These are phyloP conservation scores for Microstegium vimineum DNA, from an alignment of 176 grass and related monocot genomes.

Conservation along the genomic window DNA sequence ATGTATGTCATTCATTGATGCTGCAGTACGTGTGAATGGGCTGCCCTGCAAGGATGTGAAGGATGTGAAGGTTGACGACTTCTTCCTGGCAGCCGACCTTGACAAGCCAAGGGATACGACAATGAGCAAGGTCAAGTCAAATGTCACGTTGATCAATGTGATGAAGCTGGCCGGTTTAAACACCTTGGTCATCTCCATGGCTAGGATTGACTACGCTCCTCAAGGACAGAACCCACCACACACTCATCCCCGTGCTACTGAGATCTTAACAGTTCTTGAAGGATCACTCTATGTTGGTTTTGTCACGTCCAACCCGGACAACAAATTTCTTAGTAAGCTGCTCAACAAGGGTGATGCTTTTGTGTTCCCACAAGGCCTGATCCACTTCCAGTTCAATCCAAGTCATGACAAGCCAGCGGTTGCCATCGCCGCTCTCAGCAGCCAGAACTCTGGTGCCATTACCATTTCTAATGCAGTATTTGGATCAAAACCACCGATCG, in stretches of 20 bases:
- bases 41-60: conserved; percentile 14
- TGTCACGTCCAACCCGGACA: not conserved
- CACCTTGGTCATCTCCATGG: conserved; percentile 32
- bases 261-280: conserved; percentile 28
- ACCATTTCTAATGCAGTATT: conserved; percentile 1
- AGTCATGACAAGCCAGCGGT: not conserved
- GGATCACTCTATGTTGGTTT: conserved; percentile 31
- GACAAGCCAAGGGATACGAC: not conserved
- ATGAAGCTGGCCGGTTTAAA: conserved; percentile 17
- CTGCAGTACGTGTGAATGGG: conserved; percentile 35
- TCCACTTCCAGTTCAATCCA: conserved; percentile 40
- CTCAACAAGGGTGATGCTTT: conserved; percentile 34
- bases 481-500: not conserved
- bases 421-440: conserved; percentile 23
- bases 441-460: conserved; percentile 20
- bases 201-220: conserved; percentile 20
- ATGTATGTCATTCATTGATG: not conserved
- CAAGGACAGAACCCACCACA: conserved; percentile 16
- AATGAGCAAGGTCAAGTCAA: not conserved
- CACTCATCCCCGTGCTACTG: conserved; percentile 22
- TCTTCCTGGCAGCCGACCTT: not conserved
- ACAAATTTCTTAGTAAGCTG: conserved; percentile 27
- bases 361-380: conserved; percentile 29
- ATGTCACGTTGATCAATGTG: conserved; percentile 25
- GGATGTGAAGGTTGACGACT: not conserved